These are phyloP conservation scores for Trichoderma asperellum DNA, from an alignment of 2,329 filamentous ascomycete genomes.

Conservation along the genomic window DNA sequence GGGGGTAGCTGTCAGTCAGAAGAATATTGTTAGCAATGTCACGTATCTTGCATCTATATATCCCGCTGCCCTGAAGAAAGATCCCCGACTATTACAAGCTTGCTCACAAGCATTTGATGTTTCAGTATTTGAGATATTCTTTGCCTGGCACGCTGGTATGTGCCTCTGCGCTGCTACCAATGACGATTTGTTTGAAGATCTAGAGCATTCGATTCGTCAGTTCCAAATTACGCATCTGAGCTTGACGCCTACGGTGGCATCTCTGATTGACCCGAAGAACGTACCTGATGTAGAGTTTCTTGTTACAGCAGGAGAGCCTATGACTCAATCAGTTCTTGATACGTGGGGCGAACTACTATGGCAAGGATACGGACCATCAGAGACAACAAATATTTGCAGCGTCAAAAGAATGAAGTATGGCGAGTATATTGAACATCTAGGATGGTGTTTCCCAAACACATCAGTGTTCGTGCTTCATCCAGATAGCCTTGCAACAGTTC, in stretches of 20 bases:
- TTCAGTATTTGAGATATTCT: conserved; percentile 90
- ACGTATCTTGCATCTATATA: conserved; percentile 68
- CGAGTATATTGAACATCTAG: conserved; percentile 75
- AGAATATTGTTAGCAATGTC: conserved; percentile 78
- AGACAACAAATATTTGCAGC: conserved; percentile 87
- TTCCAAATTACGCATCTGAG: conserved; percentile 78
- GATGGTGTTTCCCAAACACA: conserved; percentile 73
- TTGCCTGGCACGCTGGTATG: conserved; percentile 77
- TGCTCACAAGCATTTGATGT: conserved; percentile 87
- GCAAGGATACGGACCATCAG: conserved; percentile 83
- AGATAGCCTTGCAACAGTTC: conserved; percentile 57
- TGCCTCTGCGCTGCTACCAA: conserved; percentile 76
- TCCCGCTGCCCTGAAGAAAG: conserved; percentile 48
- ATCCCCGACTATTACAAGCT: conserved; percentile 73
- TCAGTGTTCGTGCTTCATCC: conserved; percentile 67
- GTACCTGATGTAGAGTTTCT: conserved; percentile 75
- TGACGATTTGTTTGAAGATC: conserved; percentile 72
- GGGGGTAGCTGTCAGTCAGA: conserved; percentile 76
- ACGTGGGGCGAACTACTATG: conserved; percentile 73
- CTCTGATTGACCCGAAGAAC: conserved; percentile 68
- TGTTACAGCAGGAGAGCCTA: conserved; percentile 78
- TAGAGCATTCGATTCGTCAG: conserved; percentile 67
- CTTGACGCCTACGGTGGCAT: conserved; percentile 82
- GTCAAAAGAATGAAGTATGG: conserved; percentile 63
- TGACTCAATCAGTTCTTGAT: conserved; percentile 71